These are phyloP conservation scores for Rhizopus arrhizus DNA, from an alignment of 371 early-diverging fungal genomes.

Conservation along the genomic window DNA sequence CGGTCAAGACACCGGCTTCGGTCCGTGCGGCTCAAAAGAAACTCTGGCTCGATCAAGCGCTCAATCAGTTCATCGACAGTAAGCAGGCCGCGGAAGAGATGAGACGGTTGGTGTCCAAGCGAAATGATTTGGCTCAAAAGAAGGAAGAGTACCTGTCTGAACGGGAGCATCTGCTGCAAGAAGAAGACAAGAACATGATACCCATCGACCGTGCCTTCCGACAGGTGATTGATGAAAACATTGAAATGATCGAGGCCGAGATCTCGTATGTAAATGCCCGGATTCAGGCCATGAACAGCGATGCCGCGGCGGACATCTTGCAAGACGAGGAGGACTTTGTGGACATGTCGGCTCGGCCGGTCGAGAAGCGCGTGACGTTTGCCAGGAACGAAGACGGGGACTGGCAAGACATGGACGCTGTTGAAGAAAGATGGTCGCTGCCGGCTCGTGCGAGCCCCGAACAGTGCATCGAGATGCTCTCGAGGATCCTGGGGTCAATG, in stretches of 20 bases:
- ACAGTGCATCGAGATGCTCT: slow-evolving; percentile 52
- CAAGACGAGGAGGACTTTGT: slow-evolving; percentile 41
- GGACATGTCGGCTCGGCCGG: slow-evolving; percentile 13
- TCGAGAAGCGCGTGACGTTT: slow-evolving; percentile 44
- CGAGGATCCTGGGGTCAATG: slow-evolving; percentile 63
- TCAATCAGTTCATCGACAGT: slow-evolving; percentile 45
- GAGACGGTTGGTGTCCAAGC: slow-evolving; percentile 45
- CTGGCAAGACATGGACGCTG: slow-evolving; percentile 35
- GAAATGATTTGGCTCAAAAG: slow-evolving; percentile 64
- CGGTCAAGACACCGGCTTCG: slow-evolving; percentile 1
- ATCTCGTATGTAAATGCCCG: slow-evolving; percentile 72
- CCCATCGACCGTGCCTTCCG: slow-evolving; percentile 53
- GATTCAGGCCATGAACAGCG: slow-evolving; percentile 70
- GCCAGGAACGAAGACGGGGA: slow-evolving; percentile 24
- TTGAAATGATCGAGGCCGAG: slow-evolving; percentile 83
- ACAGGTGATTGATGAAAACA: slow-evolving; percentile 79
- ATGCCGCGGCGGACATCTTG: slow-evolving; percentile 60
- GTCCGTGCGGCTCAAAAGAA: slow-evolving; percentile 52
- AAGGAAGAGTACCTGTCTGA: slow-evolving; percentile 67
- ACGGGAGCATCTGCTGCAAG: slow-evolving; percentile 61
- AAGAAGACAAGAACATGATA: slow-evolving; percentile 39
- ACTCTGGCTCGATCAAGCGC: slow-evolving; percentile 59
- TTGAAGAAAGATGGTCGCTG: slow-evolving; percentile 50
- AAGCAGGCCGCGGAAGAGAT: slow-evolving; percentile 49
- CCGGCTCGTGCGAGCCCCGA: slow-evolving; percentile 49